A percentile compares a stretch with the other conserved stretches of the same genome.
Conservation (phyloP, 371 early-diverging fungal genomes). For the Rhizopus delemar region DNA sequence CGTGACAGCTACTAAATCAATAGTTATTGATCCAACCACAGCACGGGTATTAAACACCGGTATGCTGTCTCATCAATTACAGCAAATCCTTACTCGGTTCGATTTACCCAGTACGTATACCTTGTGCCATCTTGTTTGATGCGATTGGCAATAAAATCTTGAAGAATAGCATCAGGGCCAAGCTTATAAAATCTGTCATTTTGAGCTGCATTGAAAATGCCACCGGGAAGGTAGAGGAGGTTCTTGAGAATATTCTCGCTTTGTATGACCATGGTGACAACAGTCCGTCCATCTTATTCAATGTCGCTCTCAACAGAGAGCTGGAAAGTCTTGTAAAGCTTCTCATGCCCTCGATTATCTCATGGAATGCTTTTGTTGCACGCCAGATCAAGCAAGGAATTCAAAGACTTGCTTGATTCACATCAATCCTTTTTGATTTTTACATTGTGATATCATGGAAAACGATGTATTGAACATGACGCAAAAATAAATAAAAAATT, state of each 20-base stretch:
- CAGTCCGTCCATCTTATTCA: background rate
- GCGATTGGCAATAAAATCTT: conserved; percentile 9
- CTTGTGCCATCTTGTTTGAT: conserved; percentile 2
- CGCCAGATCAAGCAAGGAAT: background rate
- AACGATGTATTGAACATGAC: too few species aligned
- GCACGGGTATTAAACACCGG: background rate
- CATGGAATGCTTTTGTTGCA: conserved; percentile 5
- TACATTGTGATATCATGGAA: too few species aligned
- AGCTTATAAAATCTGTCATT: background rate
- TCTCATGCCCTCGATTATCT: conserved; percentile 5
- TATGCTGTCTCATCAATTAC: conserved; percentile 7
- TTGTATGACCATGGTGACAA: background rate
- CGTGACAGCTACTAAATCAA: too few species aligned
- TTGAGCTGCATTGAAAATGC: too few species aligned
- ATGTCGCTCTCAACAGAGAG: background rate
- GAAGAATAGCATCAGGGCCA: background rate
- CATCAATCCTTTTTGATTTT: too few species aligned
- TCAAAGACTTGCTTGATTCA: conserved; percentile 4
- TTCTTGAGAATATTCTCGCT: conserved; percentile 2
- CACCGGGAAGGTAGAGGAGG: conserved; percentile 3
- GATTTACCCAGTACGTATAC: conserved; percentile 9
- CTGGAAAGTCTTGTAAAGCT: conserved; percentile 4
- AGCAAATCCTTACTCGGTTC: conserved; percentile 10
- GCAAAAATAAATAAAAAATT: too few species aligned
- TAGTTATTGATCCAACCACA: too few species aligned